These are phyloP conservation scores for Rhinocladiella mackenziei DNA, from an alignment of 2,329 filamentous ascomycete species.

Conservation along the genomic window DNA sequence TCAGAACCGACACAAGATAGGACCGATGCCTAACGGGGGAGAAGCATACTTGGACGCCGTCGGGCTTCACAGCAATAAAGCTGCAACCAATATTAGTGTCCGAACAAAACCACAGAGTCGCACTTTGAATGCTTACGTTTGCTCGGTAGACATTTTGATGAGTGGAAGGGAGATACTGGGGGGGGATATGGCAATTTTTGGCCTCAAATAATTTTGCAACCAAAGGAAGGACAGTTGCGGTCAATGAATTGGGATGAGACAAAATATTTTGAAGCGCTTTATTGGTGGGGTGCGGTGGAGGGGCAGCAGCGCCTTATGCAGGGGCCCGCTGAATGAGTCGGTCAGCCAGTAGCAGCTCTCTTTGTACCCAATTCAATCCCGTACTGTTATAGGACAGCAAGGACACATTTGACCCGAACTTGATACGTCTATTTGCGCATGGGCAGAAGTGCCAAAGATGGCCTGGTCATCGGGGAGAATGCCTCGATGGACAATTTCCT, in stretches of 20 bases:
- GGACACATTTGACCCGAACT: too few relatives aligned
- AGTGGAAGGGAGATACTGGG: slow-evolving; percentile 33
- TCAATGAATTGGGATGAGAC: slow-evolving; percentile 23
- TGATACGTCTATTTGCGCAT: too few relatives aligned
- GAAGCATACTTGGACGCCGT: slow-evolving; percentile 85
- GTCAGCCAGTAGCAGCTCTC: too few relatives aligned
- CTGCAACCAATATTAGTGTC: slow-evolving; percentile 50
- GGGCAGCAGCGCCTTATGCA: too few relatives aligned
- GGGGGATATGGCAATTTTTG: not conserved
- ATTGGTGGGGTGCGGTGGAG: slow-evolving; percentile 10
- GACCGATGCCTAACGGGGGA: slow-evolving; percentile 20
- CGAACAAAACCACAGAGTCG: slow-evolving; percentile 17
- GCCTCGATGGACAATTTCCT: slow-evolving; percentile 46
- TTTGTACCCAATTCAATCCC: too few relatives aligned
- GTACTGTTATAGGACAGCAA: too few relatives aligned
- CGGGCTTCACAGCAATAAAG: slow-evolving; percentile 99
- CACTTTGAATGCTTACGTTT: slow-evolving; percentile 65
- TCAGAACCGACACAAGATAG: slow-evolving; percentile 2
- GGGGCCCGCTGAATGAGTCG: too few relatives aligned
- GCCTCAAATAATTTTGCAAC: not conserved
- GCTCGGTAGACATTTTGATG: slow-evolving; percentile 70
- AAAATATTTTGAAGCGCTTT: slow-evolving; percentile 21
- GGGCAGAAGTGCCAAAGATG: slow-evolving; percentile 12
- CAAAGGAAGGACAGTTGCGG: slow-evolving; percentile 27
- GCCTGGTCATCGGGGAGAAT: slow-evolving; percentile 25